These are phyloP conservation scores for Salvia sclarea DNA, from an alignment of 305 asterid species.

Conservation along the genomic window DNA sequence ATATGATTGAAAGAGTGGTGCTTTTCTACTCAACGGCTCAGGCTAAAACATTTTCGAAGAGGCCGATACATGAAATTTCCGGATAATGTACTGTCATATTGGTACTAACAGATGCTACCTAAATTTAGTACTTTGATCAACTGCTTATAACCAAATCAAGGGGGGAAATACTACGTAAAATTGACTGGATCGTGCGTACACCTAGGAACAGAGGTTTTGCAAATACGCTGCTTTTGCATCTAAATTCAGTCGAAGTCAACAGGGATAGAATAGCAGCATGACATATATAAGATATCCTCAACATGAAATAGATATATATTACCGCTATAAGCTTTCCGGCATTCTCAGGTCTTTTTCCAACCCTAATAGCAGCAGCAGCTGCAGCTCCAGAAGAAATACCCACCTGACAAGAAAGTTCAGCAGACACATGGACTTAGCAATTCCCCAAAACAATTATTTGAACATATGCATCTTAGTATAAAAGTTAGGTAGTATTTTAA, in stretches of 20 bases:
- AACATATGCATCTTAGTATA: background rate
- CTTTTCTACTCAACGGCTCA: too few relatives aligned
- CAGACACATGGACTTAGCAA: constrained; percentile 21
- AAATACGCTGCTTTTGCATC: constrained; percentile 10
- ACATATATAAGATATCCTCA: constrained; percentile 19
- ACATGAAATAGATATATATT: constrained; percentile 19
- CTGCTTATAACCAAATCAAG: too few relatives aligned
- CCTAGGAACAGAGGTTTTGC: constrained; percentile 2
- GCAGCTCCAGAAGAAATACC: constrained; percentile 99
- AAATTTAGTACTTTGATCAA: too few relatives aligned
- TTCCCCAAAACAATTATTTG: constrained; percentile 4
- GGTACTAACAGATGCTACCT: too few relatives aligned
- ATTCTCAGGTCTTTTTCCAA: constrained; percentile 94
- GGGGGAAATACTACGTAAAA: too few relatives aligned
- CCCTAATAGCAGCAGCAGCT: constrained; percentile 83
- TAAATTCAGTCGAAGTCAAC: constrained; percentile 10
- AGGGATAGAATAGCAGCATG: constrained; percentile 8
- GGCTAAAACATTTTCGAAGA: too few relatives aligned
- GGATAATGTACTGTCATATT: too few relatives aligned
- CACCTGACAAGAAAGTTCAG: constrained; percentile 51
- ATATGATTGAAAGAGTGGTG: background rate
- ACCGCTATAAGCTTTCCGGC: constrained; percentile 95
- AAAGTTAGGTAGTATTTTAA: background rate
- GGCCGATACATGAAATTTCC: too few relatives aligned
- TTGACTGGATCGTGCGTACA: background rate